Conservation (phyloP, 108 stramenopile genomes). For the Nitzschia inconspicua region DNA sequence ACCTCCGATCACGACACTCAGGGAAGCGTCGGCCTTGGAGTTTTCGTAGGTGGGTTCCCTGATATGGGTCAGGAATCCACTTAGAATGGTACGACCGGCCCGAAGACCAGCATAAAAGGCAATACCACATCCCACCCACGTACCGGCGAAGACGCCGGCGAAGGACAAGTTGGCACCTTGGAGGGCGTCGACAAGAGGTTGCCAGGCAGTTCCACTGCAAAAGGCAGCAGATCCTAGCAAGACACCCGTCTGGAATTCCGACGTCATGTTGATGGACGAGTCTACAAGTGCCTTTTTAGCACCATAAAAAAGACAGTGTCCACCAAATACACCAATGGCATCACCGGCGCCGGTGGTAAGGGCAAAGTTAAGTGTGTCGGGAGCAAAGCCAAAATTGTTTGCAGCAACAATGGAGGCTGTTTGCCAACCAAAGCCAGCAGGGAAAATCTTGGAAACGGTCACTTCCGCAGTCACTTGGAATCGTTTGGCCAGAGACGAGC, state of each 20-base stretch:
- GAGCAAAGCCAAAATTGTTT: constrained; percentile 43
- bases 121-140: constrained; percentile 78
- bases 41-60: constrained; percentile 71
- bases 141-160: constrained; percentile 60
- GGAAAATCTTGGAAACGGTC: constrained; percentile 82
- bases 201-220: constrained; percentile 83
- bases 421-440: constrained; percentile 88
- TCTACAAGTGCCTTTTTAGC: constrained; percentile 51
- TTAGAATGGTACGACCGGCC: constrained; percentile 50
- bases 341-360: constrained; percentile 74
- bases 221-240: constrained; percentile 73
- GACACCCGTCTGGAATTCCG: constrained; percentile 58
- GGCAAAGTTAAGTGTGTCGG: constrained; percentile 64
- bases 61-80: constrained; percentile 43
- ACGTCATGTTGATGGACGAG: constrained; percentile 45
- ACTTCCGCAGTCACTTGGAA: constrained; percentile 69
- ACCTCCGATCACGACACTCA: constrained; percentile 70
- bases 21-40: constrained; percentile 52
- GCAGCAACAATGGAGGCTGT: constrained; percentile 63
- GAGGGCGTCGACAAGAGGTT: constrained; percentile 71
- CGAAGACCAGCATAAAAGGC: constrained; percentile 76
- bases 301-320: constrained; percentile 59
- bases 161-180: constrained; percentile 74
- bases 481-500: constrained; percentile 29
- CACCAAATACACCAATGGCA: constrained; percentile 62